These are phyloP conservation scores for Alectoria sarmentosa DNA, from an alignment of 495 filamentous ascomycete genomes.

Conservation along the genomic window DNA sequence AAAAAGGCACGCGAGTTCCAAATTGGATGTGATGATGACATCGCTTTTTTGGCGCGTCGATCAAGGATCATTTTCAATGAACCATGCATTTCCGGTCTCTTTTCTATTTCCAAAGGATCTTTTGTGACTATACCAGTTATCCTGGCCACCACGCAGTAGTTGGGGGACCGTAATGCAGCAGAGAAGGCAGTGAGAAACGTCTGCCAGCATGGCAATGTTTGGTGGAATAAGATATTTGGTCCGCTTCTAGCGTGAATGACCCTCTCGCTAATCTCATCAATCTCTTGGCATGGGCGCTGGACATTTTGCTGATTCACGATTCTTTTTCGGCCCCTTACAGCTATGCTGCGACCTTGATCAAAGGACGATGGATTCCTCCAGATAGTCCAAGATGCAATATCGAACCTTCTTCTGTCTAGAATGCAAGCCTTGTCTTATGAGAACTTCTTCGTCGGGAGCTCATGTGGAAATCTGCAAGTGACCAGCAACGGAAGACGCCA, in stretches of 20 bases:
- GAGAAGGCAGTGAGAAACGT: background rate
- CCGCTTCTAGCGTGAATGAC: no score
- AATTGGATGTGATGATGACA: slow-evolving; percentile 16
- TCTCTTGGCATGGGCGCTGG: background rate
- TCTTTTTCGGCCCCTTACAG: no score
- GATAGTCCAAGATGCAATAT: no score
- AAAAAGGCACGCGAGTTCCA: slow-evolving; percentile 9
- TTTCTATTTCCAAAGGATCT: background rate
- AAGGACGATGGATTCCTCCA: background rate
- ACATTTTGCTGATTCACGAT: background rate
- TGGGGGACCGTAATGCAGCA: background rate
- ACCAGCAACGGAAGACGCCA: background rate
- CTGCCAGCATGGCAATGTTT: no score
- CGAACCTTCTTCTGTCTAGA: no score
- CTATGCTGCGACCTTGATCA: no score
- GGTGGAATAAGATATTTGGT: no score
- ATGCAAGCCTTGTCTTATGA: background rate
- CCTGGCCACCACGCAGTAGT: background rate
- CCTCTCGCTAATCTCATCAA: background rate
- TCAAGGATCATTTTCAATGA: background rate
- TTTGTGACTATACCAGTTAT: background rate
- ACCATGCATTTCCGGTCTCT: background rate
- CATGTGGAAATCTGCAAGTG: background rate
- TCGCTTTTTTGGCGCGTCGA: slow-evolving; percentile 3
- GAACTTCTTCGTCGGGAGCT: background rate